Evolutionary conservation across 805 yeast genomes (phyloP).

Genomic region (Nakazawaea pomicola): DNA sequence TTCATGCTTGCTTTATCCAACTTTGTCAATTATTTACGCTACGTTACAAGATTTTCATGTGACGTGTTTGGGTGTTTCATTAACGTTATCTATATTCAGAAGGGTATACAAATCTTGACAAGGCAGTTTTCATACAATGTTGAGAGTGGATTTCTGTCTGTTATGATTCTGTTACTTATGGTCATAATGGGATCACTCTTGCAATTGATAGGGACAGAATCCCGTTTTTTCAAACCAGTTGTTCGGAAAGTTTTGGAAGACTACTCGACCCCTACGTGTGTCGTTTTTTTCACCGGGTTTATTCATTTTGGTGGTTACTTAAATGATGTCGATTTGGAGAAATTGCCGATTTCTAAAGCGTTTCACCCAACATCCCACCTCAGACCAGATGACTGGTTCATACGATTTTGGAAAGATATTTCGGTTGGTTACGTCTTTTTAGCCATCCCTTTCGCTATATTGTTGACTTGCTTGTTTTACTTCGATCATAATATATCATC

Average conservation of each 20-base stretch:
- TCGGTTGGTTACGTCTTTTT: conserved; percentile 73
- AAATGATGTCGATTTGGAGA: conserved; percentile 48
- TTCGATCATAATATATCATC: conserved; percentile 96
- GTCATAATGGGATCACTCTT: conserved; percentile 67
- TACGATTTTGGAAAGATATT: conserved; percentile 66
- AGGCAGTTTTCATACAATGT: conserved; percentile 54
- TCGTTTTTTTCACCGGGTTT: conserved; percentile 88
- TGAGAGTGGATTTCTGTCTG: conserved; percentile 64
- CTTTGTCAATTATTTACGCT: conserved; percentile 58
- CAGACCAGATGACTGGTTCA: conserved; percentile 67
- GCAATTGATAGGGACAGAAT: conserved; percentile 50
- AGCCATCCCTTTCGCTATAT: conserved; percentile 88
- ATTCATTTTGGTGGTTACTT: conserved; percentile 86
- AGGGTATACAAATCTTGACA: conserved; percentile 78
- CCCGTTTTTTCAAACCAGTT: conserved; percentile 56
- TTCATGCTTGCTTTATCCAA: conserved; percentile 65
- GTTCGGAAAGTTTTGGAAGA: conserved; percentile 73
- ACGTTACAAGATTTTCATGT: conserved; percentile 78
- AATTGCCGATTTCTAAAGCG: conserved; percentile 64
- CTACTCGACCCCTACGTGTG: conserved; percentile 79
- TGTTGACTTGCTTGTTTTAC: conserved; percentile 79
- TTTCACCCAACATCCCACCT: conserved; percentile 64
- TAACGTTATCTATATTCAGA: conserved; percentile 80
- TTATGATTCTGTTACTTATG: conserved; percentile 72
- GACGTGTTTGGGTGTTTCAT: conserved; percentile 92